These are phyloP conservation scores for Lippia alba DNA, from an alignment of 305 asterid genomes.

Conservation along the genomic window DNA sequence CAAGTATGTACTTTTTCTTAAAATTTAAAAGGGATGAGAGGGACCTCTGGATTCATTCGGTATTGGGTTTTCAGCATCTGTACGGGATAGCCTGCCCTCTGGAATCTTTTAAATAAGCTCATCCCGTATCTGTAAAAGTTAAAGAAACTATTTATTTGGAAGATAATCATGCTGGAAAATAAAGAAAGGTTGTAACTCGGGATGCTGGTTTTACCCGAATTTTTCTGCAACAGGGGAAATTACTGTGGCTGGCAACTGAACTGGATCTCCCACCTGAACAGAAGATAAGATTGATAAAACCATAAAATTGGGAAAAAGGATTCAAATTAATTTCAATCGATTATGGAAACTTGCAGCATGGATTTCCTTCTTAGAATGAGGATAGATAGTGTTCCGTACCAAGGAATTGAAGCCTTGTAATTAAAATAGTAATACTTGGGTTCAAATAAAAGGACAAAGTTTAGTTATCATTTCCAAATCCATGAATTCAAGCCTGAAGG, in stretches of 20 bases:
- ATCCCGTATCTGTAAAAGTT: constrained; percentile 63
- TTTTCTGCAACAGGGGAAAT: constrained; percentile 77
- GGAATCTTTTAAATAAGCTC: constrained; percentile 94
- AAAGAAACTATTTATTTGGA: constrained; percentile 13
- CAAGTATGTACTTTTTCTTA: not conserved
- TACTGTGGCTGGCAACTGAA: constrained; percentile 98
- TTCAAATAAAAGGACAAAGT: constrained; percentile 19
- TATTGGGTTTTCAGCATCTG: constrained; percentile 98
- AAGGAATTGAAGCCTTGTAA: not conserved
- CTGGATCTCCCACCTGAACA: constrained; percentile 95
- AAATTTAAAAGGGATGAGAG: constrained; percentile 13
- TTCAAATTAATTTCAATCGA: not conserved
- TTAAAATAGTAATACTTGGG: not conserved
- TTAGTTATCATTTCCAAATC: constrained; percentile 26
- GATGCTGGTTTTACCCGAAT: constrained; percentile 63
- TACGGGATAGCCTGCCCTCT: constrained; percentile 93
- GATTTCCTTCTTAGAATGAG: not conserved
- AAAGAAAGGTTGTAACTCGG: constrained; percentile 20
- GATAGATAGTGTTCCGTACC: not conserved
- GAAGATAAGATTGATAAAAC: constrained; percentile 26
- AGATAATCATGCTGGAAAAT: not conserved
- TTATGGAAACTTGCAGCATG: not conserved
- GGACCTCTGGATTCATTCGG: constrained; percentile 99
- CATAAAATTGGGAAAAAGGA: constrained; percentile 3
- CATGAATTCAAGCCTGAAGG: constrained; percentile 22